Conservation (phyloP, 2,329 filamentous ascomycete genomes). For the Verticillium longisporum region DNA sequence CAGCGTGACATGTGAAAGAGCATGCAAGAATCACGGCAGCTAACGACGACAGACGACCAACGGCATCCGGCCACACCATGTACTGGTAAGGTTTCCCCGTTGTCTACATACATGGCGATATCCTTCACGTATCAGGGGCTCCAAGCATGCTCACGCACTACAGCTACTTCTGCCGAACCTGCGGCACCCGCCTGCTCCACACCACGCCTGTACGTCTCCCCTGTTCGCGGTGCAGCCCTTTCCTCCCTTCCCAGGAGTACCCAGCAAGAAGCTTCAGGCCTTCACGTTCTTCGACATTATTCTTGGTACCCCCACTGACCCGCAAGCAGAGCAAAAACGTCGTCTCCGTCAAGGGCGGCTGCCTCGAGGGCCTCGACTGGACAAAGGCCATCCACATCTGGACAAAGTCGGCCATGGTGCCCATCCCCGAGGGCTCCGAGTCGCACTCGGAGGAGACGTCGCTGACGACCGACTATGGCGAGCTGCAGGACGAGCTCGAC, state of each 20-base stretch:
- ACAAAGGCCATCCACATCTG: conserved; percentile 57
- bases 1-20: neutral
- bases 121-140: too few relatives aligned
- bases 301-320: neutral
- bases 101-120: neutral
- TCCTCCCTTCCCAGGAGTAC: too few relatives aligned
- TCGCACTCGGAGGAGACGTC: conserved; percentile 45
- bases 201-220: conserved; percentile 41
- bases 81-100: conserved; percentile 41
- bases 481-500: conserved; percentile 38
- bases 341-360: conserved; percentile 61
- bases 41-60: conserved; percentile 40
- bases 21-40: neutral
- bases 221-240: neutral
- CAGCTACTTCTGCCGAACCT: conserved; percentile 60
- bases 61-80: conserved; percentile 47
- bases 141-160: neutral
- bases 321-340: conserved; percentile 45
- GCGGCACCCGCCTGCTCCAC: conserved; percentile 61
- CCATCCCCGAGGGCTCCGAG: conserved; percentile 60
- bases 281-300: neutral
- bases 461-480: conserved; percentile 28
- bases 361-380: conserved; percentile 58
- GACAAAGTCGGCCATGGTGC: conserved; percentile 60
- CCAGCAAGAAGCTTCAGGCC: too few relatives aligned